Conservation (phyloP, 1,284 basidiomycete genomes). For the Phlebopus sp. region DNA sequence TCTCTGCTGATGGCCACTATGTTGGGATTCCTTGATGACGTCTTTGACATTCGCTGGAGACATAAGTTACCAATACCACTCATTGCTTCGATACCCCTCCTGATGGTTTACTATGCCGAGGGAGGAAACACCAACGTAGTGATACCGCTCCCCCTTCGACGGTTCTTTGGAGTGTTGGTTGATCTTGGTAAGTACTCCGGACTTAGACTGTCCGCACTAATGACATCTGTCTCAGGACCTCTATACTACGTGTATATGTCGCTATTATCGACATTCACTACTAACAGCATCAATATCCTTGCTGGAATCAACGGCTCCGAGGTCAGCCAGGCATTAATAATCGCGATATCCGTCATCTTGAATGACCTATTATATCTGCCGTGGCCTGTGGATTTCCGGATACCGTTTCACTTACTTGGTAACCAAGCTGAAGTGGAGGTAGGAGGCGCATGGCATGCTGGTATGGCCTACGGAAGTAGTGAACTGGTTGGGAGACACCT, state of each 20-base stretch:
- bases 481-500: constrained; percentile 90
- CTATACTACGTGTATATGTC: constrained; percentile 98
- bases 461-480: constrained; percentile 81
- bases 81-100: constrained; percentile 90
- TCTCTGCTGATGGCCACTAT: constrained; percentile 90
- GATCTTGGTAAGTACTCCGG: constrained; percentile 70
- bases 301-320: constrained; percentile 98
- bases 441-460: constrained; percentile 76
- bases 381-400: constrained; percentile 68
- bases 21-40: constrained; percentile 94
- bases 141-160: constrained; percentile 78
- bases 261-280: constrained; percentile 93
- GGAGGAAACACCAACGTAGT: constrained; percentile 93
- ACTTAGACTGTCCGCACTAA: background rate
- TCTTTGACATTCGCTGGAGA: constrained; percentile 98
- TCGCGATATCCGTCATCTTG: constrained; percentile 84
- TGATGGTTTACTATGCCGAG: constrained; percentile 96
- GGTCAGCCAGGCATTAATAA: constrained; percentile 90
- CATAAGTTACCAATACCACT: constrained; percentile 98
- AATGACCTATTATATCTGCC: constrained; percentile 94
- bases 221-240: constrained; percentile 56
- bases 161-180: constrained; percentile 74
- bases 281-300: constrained; percentile 98
- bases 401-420: constrained; percentile 69
- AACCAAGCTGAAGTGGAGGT: constrained; percentile 63